Evolutionary conservation across 495 filamentous ascomycete species (phyloP).

Genomic region (Aspergillus conjunctus): DNA sequence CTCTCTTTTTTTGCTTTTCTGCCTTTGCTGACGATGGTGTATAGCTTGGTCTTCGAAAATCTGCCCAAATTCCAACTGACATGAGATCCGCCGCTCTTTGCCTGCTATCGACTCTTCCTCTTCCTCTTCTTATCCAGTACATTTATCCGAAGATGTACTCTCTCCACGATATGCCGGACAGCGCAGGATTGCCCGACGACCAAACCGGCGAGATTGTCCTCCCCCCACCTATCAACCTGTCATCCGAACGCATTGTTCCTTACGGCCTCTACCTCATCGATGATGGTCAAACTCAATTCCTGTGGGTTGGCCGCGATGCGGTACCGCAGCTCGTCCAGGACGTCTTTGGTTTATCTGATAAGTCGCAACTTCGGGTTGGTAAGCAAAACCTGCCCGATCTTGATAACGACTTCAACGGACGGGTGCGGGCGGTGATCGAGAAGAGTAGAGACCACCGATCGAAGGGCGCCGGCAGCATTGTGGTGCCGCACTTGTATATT

Average conservation of each 20-base stretch:
- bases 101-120: slow-evolving; percentile 86
- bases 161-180: slow-evolving; percentile 97
- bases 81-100: slow-evolving; percentile 92
- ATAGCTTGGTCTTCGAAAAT: slow-evolving; percentile 89
- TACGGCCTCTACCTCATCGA: slow-evolving; percentile 98
- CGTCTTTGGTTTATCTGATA: slow-evolving; percentile 84
- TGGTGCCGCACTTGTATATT: slow-evolving; percentile 88
- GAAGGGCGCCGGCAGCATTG: slow-evolving; percentile 86
- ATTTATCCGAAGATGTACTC: slow-evolving; percentile 95
- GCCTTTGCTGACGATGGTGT: slow-evolving; percentile 26
- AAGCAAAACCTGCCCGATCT: slow-evolving; percentile 83
- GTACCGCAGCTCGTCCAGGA: slow-evolving; percentile 86
- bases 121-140: slow-evolving; percentile 92
- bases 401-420: slow-evolving; percentile 95
- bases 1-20: slow-evolving; percentile 9
- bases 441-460: slow-evolving; percentile 87
- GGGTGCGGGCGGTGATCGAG: slow-evolving; percentile 82
- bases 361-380: slow-evolving; percentile 81
- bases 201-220: slow-evolving; percentile 85
- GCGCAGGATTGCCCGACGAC: slow-evolving; percentile 80
- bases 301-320: slow-evolving; percentile 93
- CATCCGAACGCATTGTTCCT: slow-evolving; percentile 81
- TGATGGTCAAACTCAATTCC: slow-evolving; percentile 95
- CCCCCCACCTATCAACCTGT: slow-evolving; percentile 82
- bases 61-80: slow-evolving; percentile 94